A percentile compares a stretch with the other conserved stretches of the same genome.
These are phyloP conservation scores for Trichoderma semiorbis DNA, from an alignment of 2,329 filamentous ascomycete genomes.

Conservation along the genomic window DNA sequence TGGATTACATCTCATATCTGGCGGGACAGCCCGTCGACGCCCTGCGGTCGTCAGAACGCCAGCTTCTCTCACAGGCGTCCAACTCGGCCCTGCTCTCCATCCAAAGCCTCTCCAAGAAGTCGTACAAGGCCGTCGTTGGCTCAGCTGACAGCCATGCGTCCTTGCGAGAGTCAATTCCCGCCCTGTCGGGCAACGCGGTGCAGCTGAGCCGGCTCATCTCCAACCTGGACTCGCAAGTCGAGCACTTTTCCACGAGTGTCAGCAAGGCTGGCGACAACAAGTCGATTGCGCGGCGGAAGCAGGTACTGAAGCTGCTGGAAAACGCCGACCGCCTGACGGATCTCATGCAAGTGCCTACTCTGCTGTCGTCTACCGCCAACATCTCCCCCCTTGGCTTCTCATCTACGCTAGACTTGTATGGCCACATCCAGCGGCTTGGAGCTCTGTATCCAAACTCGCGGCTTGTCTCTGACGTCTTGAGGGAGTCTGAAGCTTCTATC, in stretches of 20 bases:
- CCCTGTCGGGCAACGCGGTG: constrained; percentile 61
- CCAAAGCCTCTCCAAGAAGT: constrained; percentile 84
- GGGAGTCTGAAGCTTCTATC: constrained; percentile 82
- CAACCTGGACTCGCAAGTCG: constrained; percentile 71
- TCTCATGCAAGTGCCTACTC: constrained; percentile 81
- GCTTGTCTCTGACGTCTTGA: constrained; percentile 67
- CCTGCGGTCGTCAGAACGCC: constrained; percentile 71
- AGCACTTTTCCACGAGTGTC: constrained; percentile 79
- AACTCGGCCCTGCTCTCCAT: constrained; percentile 79
- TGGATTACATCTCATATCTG: constrained; percentile 72
- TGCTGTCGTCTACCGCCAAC: constrained; percentile 76
- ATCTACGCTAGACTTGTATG: constrained; percentile 83
- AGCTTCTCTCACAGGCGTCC: constrained; percentile 73
- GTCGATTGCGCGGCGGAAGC: constrained; percentile 69
- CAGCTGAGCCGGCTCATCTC: constrained; percentile 72
- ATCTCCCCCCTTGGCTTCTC: constrained; percentile 71
- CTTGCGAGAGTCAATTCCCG: constrained; percentile 68
- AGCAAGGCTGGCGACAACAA: constrained; percentile 68
- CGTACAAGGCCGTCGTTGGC: constrained; percentile 77
- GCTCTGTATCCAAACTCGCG: constrained; percentile 76
- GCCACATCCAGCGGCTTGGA: constrained; percentile 86
- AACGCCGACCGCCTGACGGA: constrained; percentile 90
- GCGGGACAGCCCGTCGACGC: constrained; percentile 72
- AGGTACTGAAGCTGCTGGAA: constrained; percentile 74
- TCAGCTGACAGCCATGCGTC: constrained; percentile 76